These are phyloP conservation scores for Exophiala bonariae DNA, from an alignment of 2,329 filamentous ascomycete species.

Conservation along the genomic window DNA sequence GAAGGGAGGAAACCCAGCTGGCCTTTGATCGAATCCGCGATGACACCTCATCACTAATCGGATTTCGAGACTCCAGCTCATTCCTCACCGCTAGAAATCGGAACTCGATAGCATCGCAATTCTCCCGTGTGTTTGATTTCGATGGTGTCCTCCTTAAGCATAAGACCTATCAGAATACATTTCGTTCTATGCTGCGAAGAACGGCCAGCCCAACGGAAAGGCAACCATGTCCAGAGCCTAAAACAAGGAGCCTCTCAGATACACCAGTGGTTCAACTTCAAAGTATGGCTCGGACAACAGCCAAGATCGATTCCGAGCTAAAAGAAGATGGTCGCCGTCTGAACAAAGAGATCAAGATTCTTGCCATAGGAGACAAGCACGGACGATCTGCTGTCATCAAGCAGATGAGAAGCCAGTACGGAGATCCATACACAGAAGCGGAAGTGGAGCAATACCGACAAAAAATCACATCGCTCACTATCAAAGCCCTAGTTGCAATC, in stretches of 20 bases:
- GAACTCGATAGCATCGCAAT: conserved; percentile 9
- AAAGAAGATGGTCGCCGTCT: conserved; percentile 16
- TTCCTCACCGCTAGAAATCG: conserved; percentile 6
- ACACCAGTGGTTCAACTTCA: conserved; percentile 6
- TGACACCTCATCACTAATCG: conserved; percentile 26
- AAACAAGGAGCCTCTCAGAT: conserved; percentile 8
- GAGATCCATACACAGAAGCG: conserved; percentile 9
- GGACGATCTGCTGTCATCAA: conserved; percentile 15
- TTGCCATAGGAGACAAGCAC: conserved; percentile 19
- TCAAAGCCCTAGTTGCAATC: conserved; percentile 18
- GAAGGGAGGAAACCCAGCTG: conserved; percentile 15
- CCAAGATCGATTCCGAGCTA: conserved; percentile 17
- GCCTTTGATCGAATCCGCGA: conserved; percentile 23
- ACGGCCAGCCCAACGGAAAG: conserved; percentile 14
- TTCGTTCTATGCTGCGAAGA: conserved; percentile 21
- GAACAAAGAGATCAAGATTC: conserved; percentile 19
- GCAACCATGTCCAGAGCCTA: not conserved
- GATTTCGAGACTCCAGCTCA: conserved; percentile 21
- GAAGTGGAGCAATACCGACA: conserved; percentile 19
- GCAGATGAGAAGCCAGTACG: conserved; percentile 15
- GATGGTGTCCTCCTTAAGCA: conserved; percentile 22
- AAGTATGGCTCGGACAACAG: conserved; percentile 8
- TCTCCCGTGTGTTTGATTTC: conserved; percentile 24
- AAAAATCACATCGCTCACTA: conserved; percentile 9
- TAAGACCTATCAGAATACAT: conserved; percentile 23